These are phyloP conservation scores for Penicillium sp. DNA, from an alignment of 2,329 filamentous ascomycete genomes.

Conservation along the genomic window DNA sequence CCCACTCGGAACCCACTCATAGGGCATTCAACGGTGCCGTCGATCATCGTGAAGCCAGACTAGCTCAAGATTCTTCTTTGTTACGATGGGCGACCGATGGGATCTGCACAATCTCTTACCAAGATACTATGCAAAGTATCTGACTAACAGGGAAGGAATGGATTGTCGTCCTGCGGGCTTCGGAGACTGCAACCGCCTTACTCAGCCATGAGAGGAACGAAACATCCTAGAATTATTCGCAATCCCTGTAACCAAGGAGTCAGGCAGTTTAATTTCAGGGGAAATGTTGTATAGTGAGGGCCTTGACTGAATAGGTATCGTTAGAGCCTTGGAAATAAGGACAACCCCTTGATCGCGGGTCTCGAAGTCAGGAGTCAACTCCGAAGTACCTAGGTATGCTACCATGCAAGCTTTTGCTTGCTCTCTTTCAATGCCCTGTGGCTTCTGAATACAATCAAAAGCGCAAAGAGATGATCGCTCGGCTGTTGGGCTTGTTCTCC, in stretches of 20 bases:
- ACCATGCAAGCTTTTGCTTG: too few species aligned
- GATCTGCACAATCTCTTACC: slow-evolving; percentile 7
- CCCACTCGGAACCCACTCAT: background rate
- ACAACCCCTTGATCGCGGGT: too few species aligned
- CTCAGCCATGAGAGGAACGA: background rate
- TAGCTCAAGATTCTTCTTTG: background rate
- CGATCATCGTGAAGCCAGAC: slow-evolving; percentile 3
- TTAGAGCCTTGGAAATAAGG: too few species aligned
- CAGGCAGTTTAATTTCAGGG: background rate
- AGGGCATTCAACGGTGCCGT: background rate
- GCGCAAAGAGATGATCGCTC: too few species aligned
- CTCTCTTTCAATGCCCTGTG: too few species aligned
- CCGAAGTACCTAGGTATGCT: too few species aligned
- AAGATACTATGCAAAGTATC: background rate
- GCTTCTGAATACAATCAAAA: too few species aligned
- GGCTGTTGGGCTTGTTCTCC: too few species aligned
- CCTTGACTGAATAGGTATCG: too few species aligned
- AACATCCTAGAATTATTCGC: background rate
- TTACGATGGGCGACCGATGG: slow-evolving; percentile 12
- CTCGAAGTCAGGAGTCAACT: too few species aligned
- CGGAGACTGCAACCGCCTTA: background rate
- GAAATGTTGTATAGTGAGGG: background rate
- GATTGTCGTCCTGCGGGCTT: background rate
- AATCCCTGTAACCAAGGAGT: background rate
- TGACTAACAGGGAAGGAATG: slow-evolving; percentile 6